Base-by-base conservation (phyloP, 2,329 filamentous ascomycete genomes). In the Colletotrichum gloeosporioides region DNA sequence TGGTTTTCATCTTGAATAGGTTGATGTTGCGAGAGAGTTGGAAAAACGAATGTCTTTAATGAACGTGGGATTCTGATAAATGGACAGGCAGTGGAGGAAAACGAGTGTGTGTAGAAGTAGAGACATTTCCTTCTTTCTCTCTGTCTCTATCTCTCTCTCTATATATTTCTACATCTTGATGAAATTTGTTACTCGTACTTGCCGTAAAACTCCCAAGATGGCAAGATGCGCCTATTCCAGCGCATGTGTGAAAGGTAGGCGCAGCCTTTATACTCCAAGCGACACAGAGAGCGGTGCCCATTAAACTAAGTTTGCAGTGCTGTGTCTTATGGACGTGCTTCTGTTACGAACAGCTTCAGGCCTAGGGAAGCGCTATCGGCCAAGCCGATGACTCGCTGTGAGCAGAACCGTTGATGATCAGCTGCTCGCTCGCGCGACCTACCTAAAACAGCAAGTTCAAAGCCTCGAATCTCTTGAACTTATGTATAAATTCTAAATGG, bases 401-500 rank as follows among this genome's bases (percentile, higher is more conserved):
- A 49, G 44, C 1, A 6, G 5, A 7, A 13, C 18, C 44, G 10
- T 18, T 7, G 0, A 49, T 1, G 3, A 12, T 7, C 18, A 49
- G 44, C 9, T 7, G 9, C 0, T 49, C 39, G 5, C 8, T n/a
- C 39, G 0, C 18, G 12, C 3, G 9, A 12, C 39, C 39, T 12
- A n/a, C 18, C 39, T 12, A 6, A 22, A 49, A 10, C 18, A 49
- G 39, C 18, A 49, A 49, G 5, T 22, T 22, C 3, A 49, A 12
- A 49, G 39, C 18, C 39, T 49, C 3, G 9, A 49, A 49, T n/a
- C 39, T 10, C 39, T 12, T 12, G 5, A 49, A 5, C 9, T 6
- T n/a, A 6, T 49, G 18, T 0, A 2, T n/a, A 12, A n/a, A 0
- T 49, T n/a, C 18, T 12, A 1, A n/a, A n/a, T 18, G 9, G 12